Percentiles rank a stretch among this genome's conserved stretches.
Conservation (phyloP, 345 rosid species). For the Gossypium herbaceum region DNA sequence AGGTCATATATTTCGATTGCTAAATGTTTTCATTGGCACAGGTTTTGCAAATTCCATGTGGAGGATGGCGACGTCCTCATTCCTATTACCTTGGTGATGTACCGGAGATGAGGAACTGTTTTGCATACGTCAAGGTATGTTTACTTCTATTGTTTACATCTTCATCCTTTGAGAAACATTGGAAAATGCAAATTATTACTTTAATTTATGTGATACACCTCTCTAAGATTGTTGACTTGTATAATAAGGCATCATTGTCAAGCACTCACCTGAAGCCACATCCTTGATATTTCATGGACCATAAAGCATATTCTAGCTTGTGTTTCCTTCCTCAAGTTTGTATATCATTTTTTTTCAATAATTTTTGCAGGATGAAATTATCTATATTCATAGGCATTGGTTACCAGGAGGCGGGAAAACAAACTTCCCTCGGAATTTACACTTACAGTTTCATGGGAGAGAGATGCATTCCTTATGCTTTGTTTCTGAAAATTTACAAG, state of each 20-base stretch:
- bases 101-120: slow-evolving; percentile 68
- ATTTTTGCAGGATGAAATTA: slow-evolving; percentile 68
- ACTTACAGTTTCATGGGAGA: slow-evolving; percentile 88
- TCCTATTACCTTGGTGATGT: slow-evolving; percentile 73
- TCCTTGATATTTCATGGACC: neutral
- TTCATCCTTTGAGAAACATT: neutral
- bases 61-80: slow-evolving; percentile 99
- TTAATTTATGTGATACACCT: neutral
- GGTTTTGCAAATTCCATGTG: slow-evolving; percentile 93
- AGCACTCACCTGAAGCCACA: neutral
- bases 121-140: slow-evolving; percentile 87
- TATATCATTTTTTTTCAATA: slow-evolving; percentile 11
- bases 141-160: slow-evolving; percentile 11
- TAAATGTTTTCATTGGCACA: slow-evolving; percentile 33
- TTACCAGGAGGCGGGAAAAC: slow-evolving; percentile 38
- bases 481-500: slow-evolving; percentile 38
- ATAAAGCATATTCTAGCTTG: neutral
- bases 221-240: neutral
- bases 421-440: slow-evolving; percentile 67
- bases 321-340: neutral
- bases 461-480: slow-evolving; percentile 90
- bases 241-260: neutral
- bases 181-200: neutral
- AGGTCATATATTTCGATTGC: slow-evolving; percentile 21
- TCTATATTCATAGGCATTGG: slow-evolving; percentile 71